Base-by-base conservation (phyloP, 495 filamentous ascomycete species). In the Neurospora sp. region DNA sequence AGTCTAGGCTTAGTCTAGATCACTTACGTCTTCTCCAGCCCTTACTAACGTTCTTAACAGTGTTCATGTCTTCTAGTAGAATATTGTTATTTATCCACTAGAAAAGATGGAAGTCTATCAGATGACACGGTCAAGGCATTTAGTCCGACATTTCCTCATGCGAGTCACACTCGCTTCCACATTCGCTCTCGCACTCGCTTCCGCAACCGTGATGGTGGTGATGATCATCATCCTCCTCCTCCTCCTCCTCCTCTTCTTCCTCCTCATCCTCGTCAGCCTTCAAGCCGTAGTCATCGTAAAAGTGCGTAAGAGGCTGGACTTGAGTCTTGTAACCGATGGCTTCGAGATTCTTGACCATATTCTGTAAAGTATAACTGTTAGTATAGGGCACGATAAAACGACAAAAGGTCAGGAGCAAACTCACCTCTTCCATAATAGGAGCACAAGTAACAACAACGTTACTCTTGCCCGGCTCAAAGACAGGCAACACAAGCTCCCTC, bases 371-470 rank as follows among this genome's bases (percentile, higher is more conserved):
- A 75, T 11, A 69, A 15, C 19, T 48, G 71, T 73, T n/a, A 79
- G 75, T 54, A 70, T 70, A 73, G 73, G 76, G 36, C 71, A 71
- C 39, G 62, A 72, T 72, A 77, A 37, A 69, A 42, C 3, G 5
- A 5, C 17, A 42, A 19, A 6, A 19, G 19, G 17, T 19, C 19
- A 42, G 17, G 40, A 15, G 17, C 40, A 42, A 42, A 19, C 15
- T 82, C 84, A 95, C 93, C 86, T 97, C 92, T 75, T 91, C 85
- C 88, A 97, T 92, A 54, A 93, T 88, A 40, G 91, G 90, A 31
- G 93, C 92, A 80, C 94, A 96, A n/a, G 96, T 96, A 72, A 97
- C 86, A 9, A 97, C 89, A 39, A 97, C 83, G 77, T 98, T 95
- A 69, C 92, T 90, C 71, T 85, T 92, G 73, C 89, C 87, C 0